Evolutionary conservation across 2,329 filamentous ascomycete species (phyloP), one percentile per base, ranked within the genome.

Genomic region (Acephala macrosclerotiorum): DNA sequence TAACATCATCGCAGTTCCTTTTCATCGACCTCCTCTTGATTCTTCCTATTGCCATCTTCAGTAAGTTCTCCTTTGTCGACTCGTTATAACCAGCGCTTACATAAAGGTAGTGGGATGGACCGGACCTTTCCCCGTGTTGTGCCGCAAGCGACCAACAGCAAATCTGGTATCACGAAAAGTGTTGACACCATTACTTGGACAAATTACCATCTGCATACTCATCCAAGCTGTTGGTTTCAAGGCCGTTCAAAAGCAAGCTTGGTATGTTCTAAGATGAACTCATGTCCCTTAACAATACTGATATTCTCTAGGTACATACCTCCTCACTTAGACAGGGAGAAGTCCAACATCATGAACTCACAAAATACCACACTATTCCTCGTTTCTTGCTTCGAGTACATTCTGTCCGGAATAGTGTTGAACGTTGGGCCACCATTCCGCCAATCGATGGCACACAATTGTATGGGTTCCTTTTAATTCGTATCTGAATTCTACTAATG

Each of bases 1-100:
- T 67, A 55, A 66, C 55, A 20, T 40, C 26, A 4, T 26, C 9
- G 49, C 51, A 90, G 83, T 99, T 97, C 77, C 84, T 99, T 3
- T 98, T 95, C 79, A 98, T 99, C 75, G 96, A 99, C 74, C 84
- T 99, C 16, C 83, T 91, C 3, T 87, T 99, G 64, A 99, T 99
- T 75, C 83, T 99, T 2, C 96, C 96, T 4, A 97, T 99, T 73
- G 96, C 96, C 26, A 93, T 99, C 66, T 98, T 98, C 78, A 99
- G 87, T 89, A 80, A 82, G 86, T 77, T 11, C 36, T 58, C 20
- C 45, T 33, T 29, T 18, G 5, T 3, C 25, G 25, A 26, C 18
- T 33, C 25, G 3, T 26, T 25, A 25, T 29, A 18, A 6, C 16
- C 22, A 33, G 59, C 49, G 12, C 68, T 68, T 63, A 69, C 60